A percentile compares a stretch with the other conserved stretches of the same genome.
Evolutionary conservation across 208 protist species (phyloP).

Genomic region (Angomonas ambiguus): DNA sequence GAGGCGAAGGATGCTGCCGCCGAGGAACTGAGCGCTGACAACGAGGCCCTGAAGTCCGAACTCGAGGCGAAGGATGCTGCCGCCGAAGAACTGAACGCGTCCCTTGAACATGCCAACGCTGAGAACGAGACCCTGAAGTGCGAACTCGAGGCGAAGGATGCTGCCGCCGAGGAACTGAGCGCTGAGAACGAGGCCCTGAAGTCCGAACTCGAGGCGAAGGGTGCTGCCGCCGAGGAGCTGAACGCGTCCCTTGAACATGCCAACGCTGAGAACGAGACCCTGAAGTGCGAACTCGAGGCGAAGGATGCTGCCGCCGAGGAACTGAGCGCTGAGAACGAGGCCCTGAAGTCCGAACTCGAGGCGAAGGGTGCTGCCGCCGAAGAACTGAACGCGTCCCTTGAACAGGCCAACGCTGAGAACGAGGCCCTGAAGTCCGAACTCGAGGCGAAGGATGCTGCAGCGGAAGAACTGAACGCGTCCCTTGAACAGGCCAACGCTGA

Average conservation of each 20-base stretch:
- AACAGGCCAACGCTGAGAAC: background rate
- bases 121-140: too few relatives aligned
- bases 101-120: background rate
- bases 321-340: background rate
- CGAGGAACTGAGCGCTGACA: background rate
- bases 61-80: background rate
- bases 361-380: background rate
- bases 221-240: background rate
- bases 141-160: background rate
- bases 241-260: background rate
- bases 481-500: too few relatives aligned
- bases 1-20: background rate
- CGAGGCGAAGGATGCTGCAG: background rate
- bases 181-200: background rate
- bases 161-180: background rate
- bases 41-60: background rate
- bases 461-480: too few relatives aligned
- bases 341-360: background rate
- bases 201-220: background rate
- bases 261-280: background rate
- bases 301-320: background rate
- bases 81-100: background rate
- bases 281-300: background rate
- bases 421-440: background rate
- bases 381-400: background rate